phyloP scores from a whole-genome alignment of 768 basidiomycete species.

The Naematelia aurantialba region DNA sequence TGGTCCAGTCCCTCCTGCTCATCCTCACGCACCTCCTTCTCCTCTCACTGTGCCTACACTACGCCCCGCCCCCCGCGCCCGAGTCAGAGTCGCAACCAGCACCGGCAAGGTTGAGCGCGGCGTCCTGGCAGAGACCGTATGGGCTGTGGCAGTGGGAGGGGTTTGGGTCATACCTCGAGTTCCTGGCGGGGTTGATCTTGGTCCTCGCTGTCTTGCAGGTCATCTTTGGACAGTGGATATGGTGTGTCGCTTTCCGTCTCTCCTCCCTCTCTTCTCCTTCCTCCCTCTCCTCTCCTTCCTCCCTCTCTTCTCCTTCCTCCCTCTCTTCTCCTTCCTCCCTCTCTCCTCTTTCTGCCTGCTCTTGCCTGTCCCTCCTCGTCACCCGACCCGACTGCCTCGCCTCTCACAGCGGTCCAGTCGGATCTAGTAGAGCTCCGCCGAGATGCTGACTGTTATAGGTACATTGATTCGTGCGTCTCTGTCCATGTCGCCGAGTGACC shows the following conservation, averaged over 20 bases:
- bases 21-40: conserved; percentile 49
- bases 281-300: no score
- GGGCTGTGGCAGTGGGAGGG: conserved; percentile 49
- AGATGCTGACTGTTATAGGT: conserved; percentile 21
- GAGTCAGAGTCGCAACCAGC: neutral
- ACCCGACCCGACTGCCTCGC: no score
- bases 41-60: conserved; percentile 48
- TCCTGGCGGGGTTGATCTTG: conserved; percentile 47
- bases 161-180: conserved; percentile 46
- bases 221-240: conserved; percentile 42
- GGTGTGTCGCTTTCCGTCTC: conserved; percentile 26
- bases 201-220: conserved; percentile 40
- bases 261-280: neutral
- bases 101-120: neutral
- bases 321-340: no score
- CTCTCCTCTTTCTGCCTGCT: no score
- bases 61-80: conserved; percentile 24
- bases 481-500: neutral
- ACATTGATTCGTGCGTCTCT: conserved; percentile 44
- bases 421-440: neutral
- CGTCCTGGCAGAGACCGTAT: conserved; percentile 27
- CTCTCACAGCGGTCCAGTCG: no score
- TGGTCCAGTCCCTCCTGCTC: conserved; percentile 49
- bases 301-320: no score
- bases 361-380: no score